phyloP scores from a whole-genome alignment of 257 asterid species.

The Avicennia marina region DNA sequence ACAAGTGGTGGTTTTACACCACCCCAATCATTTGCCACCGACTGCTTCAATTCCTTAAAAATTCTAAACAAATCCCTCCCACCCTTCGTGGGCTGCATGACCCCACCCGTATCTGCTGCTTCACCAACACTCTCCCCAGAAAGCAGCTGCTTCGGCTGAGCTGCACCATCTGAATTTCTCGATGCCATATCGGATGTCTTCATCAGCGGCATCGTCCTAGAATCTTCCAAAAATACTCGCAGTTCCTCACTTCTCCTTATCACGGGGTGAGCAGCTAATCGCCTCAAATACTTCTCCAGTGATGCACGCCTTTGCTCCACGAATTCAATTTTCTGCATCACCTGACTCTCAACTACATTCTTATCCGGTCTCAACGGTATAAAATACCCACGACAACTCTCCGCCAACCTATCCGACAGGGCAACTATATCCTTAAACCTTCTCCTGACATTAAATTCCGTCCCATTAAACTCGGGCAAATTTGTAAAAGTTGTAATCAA shows the following conservation, averaged over 20 bases:
- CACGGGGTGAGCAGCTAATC: conserved; percentile 63
- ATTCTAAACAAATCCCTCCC: conserved; percentile 78
- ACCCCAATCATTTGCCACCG: conserved; percentile 88
- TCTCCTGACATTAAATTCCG: conserved; percentile 84
- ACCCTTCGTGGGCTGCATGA: conserved; percentile 60
- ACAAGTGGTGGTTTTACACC: conserved; percentile 61
- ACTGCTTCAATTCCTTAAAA: conserved; percentile 85
- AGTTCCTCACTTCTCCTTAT: conserved; percentile 73
- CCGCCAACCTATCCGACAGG: conserved; percentile 67
- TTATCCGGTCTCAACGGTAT: conserved; percentile 92
- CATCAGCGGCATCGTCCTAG: conserved; percentile 46
- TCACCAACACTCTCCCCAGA: conserved; percentile 33
- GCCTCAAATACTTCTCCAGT: conserved; percentile 80
- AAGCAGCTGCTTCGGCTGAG: conserved; percentile 51
- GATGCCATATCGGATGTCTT: conserved; percentile 61
- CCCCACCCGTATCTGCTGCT: conserved; percentile 41
- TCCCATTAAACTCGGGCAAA: conserved; percentile 49
- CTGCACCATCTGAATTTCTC: conserved; percentile 61
- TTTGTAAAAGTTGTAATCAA: conserved; percentile 79
- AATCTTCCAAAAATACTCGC: conserved; percentile 50
- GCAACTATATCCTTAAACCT: conserved; percentile 85
- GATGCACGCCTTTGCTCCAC: conserved; percentile 84
- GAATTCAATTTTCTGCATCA: conserved; percentile 84
- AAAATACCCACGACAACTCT: conserved; percentile 67
- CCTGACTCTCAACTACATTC: conserved; percentile 91